Base-by-base conservation (phyloP, 176 grass and related monocot species). In the Avena atlantica region DNA sequence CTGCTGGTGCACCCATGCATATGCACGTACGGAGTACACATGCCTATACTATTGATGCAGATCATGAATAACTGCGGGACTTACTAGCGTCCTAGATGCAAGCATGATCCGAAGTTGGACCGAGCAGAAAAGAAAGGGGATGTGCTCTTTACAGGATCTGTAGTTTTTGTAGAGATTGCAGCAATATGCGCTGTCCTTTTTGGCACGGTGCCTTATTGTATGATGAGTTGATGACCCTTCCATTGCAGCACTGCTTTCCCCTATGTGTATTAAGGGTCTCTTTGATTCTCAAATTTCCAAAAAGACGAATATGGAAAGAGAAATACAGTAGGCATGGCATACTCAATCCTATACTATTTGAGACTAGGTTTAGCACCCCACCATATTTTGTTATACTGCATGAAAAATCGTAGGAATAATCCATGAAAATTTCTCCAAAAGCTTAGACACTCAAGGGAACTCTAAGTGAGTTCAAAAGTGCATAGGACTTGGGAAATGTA, bases 81-180 rank as follows among this genome's bases (percentile, higher is more conserved):
- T 90, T 87, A 73, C 89, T 49, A 65, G 89, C 79, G 67, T 17
- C 31, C 44, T 76, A 74, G 37, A 80, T 47, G 14, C 40, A 59
- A 63, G 75, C 89, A 84, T 52, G 81, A 73, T 80, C 59, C 75
- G 48, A 88, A 69, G 69, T 76, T 84, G 59, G 76, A 61, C 85
- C 59, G 49, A 68, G 49, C 13, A 52, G 57, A 60, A 58, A 68
- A 50, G 12, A 29, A 45, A 68, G 12, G 15, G 27, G 64, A 65
- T 10, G 7, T 0, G 48, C 0, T 56, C 42, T 76, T 81, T 49
- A 24, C 31, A n/a, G 60, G 12, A 64, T 44, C 19, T 5, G 31
- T 31, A 24, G 71, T 49, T 69, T 37, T 48, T 58, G 50, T 72
- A 21, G 0, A 84, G 9, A 69, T 78, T 71, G 20, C 29, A 79